Conservation (phyloP, 1,284 basidiomycete species). For the Exsudoporus floridanus region DNA sequence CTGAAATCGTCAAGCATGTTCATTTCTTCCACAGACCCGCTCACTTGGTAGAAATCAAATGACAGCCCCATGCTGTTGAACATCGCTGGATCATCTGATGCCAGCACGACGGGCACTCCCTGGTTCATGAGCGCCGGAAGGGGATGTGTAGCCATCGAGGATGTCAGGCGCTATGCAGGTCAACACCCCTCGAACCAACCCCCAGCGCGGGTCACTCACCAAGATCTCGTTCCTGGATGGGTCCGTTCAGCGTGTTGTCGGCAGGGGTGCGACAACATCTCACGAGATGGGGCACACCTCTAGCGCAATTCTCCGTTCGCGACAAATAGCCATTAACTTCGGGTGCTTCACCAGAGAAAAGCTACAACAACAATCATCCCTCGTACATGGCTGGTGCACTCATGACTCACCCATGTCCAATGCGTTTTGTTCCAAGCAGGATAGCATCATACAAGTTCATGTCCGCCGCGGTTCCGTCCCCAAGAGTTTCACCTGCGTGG, state of each 20-base stretch:
- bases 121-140: constrained; percentile 65
- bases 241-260: not conserved
- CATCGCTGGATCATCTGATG: constrained; percentile 68
- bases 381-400: not conserved
- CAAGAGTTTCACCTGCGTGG: constrained; percentile 76
- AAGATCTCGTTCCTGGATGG: constrained; percentile 62
- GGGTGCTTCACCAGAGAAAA: constrained; percentile 74
- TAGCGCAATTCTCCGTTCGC: constrained; percentile 59
- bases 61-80: constrained; percentile 74
- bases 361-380: constrained; percentile 33
- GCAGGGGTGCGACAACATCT: constrained; percentile 7
- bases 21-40: not conserved
- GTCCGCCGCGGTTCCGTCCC: constrained; percentile 67
- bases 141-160: constrained; percentile 71
- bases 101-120: constrained; percentile 64
- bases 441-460: constrained; percentile 76
- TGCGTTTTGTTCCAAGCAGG: constrained; percentile 72
- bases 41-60: constrained; percentile 35
- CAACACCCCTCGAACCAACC: not conserved
- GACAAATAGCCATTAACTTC: constrained; percentile 61
- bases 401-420: constrained; percentile 63
- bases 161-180: constrained; percentile 56
- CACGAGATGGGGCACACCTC: constrained; percentile 75
- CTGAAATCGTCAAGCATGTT: constrained; percentile 29
- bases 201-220: constrained; percentile 37